Evolutionary conservation across 1,284 basidiomycete species (phyloP), one percentile per base, ranked within the genome.

Genomic region (Tilletia walkeri): DNA sequence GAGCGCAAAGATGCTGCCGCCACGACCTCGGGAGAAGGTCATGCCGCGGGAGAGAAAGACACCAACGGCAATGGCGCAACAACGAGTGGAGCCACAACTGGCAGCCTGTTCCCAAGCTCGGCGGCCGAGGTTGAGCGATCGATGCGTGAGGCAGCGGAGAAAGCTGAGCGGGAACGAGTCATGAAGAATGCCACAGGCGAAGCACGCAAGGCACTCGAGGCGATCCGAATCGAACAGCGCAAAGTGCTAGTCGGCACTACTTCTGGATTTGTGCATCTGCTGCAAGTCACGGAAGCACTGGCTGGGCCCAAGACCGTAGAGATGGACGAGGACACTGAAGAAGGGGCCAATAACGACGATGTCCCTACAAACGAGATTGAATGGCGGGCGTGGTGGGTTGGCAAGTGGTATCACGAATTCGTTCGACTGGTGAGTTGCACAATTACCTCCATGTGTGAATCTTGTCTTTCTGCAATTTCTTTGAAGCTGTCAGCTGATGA

Each of bases 331-430:
- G 54, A 48, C 38, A 48, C 30, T 18, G 56, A 16, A 18, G 20
- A 63, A 47, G 53, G 68, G 39, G 38, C 47, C 49, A 20, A 47
- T 5, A 10, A 24, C 14, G 41, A 20, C 68, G 66, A 54, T n/a
- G 61, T 49, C 18, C 67, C 65, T 34, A 68, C 68, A 14, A 49
- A n/a, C 16, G 67, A 67, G 54, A 59, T 30, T 2, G 69, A 68
- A 5, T 83, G 81, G 81, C 61, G 72, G 20, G 45, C 68, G 14
- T 83, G 82, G 82, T 83, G 82, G 82, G 41, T 76, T 4, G 50
- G 69, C 30, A 74, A 72, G 6, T 82, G 79, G 80, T 82, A 76
- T 70, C 70, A 45, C 6, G 75, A 78, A 18, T 71, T 78, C 24
- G 70, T 76, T 0, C 47, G 78, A 34, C 48, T 53, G 54, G 66